A percentile compares a stretch with the other conserved stretches of the same genome.
phyloP scores from a whole-genome alignment of 208 protist genomes.

The Trypanosoma rangeli region DNA sequence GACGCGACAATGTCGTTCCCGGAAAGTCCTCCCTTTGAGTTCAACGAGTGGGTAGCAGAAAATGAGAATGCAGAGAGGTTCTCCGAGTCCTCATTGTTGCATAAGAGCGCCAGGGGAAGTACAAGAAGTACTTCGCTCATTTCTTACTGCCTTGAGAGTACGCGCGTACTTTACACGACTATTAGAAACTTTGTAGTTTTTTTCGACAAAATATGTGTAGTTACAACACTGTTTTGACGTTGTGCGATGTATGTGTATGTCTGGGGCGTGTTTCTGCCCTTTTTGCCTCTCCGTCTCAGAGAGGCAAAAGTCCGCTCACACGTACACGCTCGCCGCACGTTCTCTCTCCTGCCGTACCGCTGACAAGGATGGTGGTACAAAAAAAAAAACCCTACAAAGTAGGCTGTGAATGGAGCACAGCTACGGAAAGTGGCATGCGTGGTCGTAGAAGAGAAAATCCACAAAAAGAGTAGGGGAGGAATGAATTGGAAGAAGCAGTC shows the following conservation, averaged over 20 bases:
- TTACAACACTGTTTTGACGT: not conserved
- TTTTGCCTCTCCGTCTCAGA: too few relatives aligned
- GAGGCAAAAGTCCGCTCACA: too few relatives aligned
- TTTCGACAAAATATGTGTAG: not conserved
- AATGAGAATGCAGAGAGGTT: not conserved
- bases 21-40: too few relatives aligned
- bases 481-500: not conserved
- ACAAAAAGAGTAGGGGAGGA: not conserved
- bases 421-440: too few relatives aligned
- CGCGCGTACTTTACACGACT: not conserved
- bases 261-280: not conserved
- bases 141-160: not conserved
- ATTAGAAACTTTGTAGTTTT: not conserved
- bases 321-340: too few relatives aligned
- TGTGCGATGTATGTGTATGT: not conserved
- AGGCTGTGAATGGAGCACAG: too few relatives aligned
- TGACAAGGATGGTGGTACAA: too few relatives aligned
- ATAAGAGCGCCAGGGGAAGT: not conserved
- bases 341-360: too few relatives aligned
- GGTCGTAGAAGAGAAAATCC: too few relatives aligned
- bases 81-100: too few relatives aligned
- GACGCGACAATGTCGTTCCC: not conserved
- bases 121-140: constrained; percentile 28
- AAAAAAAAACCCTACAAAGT: too few relatives aligned
- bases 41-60: not conserved